Conservation (phyloP, 2,329 filamentous ascomycete genomes). For the Aspergillus luchuensis region DNA sequence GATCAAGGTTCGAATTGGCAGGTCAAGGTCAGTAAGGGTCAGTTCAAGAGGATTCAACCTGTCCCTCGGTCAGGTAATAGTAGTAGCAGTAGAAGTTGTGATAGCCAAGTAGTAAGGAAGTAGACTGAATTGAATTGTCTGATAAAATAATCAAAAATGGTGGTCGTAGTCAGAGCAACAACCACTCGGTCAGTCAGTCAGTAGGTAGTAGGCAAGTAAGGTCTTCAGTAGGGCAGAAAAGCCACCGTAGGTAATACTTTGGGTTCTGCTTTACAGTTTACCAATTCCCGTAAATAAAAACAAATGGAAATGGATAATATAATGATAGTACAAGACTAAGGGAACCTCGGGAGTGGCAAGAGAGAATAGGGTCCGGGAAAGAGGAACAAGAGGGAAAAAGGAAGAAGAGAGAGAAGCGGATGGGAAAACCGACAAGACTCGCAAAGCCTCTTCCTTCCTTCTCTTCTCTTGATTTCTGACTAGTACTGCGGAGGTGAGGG, state of each 20-base stretch:
- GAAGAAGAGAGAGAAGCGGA: slow-evolving; percentile 12
- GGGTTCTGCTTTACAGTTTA: slow-evolving; percentile 17
- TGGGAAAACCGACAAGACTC: slow-evolving; percentile 1
- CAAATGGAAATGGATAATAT: slow-evolving; percentile 4
- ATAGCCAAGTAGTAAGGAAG: slow-evolving; percentile 1
- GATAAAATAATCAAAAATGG: background rate
- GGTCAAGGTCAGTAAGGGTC: background rate
- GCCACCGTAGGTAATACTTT: too few relatives aligned
- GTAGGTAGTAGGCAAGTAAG: background rate
- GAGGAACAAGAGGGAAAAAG: slow-evolving; percentile 14
- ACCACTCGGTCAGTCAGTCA: slow-evolving; percentile 4
- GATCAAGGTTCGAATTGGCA: background rate
- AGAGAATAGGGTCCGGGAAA: slow-evolving; percentile 9
- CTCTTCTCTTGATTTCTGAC: background rate
- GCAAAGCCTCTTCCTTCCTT: background rate
- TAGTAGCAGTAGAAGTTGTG: background rate
- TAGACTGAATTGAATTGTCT: background rate
- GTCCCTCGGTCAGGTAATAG: background rate
- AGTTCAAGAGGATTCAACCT: background rate
- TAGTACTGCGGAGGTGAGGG: slow-evolving; percentile 13
- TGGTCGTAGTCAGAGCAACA: background rate
- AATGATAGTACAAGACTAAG: background rate
- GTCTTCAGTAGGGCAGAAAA: too few relatives aligned
- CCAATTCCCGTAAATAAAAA: slow-evolving; percentile 23
- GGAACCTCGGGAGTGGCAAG: slow-evolving; percentile 5